A percentile compares a stretch with the other conserved stretches of the same genome.
phyloP scores from a whole-genome alignment of 495 filamentous ascomycete genomes.

The Hypoxylon cercidicola region DNA sequence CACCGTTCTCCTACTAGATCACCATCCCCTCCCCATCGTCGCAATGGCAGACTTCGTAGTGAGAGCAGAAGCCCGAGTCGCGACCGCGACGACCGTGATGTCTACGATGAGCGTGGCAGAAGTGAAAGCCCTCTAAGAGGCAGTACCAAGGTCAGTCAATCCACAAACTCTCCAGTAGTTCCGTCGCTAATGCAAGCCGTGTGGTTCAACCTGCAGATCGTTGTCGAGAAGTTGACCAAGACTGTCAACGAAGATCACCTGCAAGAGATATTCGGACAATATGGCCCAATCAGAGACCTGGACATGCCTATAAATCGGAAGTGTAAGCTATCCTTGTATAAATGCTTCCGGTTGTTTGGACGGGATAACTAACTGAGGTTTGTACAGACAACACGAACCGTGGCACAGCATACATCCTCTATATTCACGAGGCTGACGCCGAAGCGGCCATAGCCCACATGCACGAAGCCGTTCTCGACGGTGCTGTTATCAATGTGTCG shows the following conservation, averaged over 20 bases:
- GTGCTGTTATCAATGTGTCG: constrained; percentile 85
- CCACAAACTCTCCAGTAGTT: constrained; percentile 5
- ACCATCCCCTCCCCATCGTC: constrained; percentile 34
- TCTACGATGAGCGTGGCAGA: constrained; percentile 45
- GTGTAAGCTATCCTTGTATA: constrained; percentile 64
- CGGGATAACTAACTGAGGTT: constrained; percentile 1
- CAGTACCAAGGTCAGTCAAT: constrained; percentile 48
- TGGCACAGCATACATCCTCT: constrained; percentile 94
- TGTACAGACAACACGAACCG: constrained; percentile 84
- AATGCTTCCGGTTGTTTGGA: neutral
- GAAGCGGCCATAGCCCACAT: constrained; percentile 93
- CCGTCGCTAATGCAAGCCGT: constrained; percentile 25
- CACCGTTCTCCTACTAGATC: constrained; percentile 45
- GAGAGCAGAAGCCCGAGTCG: constrained; percentile 42
- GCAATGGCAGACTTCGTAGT: constrained; percentile 46
- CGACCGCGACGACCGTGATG: constrained; percentile 31
- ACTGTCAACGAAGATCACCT: constrained; percentile 92
- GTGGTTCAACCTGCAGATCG: constrained; percentile 68
- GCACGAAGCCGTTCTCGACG: constrained; percentile 97
- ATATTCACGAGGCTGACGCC: constrained; percentile 77
- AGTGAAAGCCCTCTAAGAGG: constrained; percentile 49
- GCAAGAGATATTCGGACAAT: constrained; percentile 89
- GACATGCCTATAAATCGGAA: constrained; percentile 89
- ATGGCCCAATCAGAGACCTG: constrained; percentile 84
- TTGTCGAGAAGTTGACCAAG: constrained; percentile 95